These are phyloP conservation scores for Vitis hybrid DNA, from an alignment of 177 flowering plant genomes.

Conservation along the genomic window DNA sequence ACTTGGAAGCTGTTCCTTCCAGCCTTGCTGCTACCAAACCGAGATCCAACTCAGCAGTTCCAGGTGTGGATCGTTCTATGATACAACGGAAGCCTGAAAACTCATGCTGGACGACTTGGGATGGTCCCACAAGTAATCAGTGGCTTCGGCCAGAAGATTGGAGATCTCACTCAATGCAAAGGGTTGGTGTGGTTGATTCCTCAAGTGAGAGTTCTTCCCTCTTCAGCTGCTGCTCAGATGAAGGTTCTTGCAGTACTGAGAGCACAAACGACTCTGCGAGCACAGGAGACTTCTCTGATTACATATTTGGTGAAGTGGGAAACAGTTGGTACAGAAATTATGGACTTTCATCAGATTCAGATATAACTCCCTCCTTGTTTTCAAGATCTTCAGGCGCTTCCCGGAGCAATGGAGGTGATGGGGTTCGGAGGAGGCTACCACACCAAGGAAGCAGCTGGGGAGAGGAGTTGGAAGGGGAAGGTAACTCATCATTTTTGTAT, in stretches of 20 bases:
- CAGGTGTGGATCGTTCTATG: conserved; percentile 1
- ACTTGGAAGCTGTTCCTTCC: conserved; percentile 27
- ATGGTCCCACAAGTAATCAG: conserved; percentile 7
- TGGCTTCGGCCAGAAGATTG: conserved; percentile 10
- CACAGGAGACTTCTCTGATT: conserved; percentile 30
- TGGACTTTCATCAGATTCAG: conserved; percentile 8
- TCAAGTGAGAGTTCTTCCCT: conserved; percentile 35
- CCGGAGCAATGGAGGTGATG: neutral
- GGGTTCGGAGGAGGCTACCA: neutral
- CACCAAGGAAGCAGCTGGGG: conserved; percentile 1
- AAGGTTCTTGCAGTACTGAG: conserved; percentile 32
- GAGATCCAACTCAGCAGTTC: conserved; percentile 1
- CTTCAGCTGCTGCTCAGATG: conserved; percentile 29
- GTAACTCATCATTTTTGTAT: conserved; percentile 13
- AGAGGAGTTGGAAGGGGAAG: conserved; percentile 1
- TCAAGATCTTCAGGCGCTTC: neutral
- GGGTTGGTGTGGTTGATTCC: conserved; percentile 11
- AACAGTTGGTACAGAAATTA: conserved; percentile 17
- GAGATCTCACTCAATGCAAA: conserved; percentile 10
- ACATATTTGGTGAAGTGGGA: conserved; percentile 29
- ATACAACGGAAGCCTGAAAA: conserved; percentile 7
- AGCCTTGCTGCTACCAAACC: conserved; percentile 6
- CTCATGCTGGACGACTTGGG: neutral
- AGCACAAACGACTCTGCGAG: conserved; percentile 28
- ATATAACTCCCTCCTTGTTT: neutral